A percentile compares a stretch with the other conserved stretches of the same genome.
Evolutionary conservation across 805 yeast species (phyloP).

Genomic region (Candida xiaguanensis): DNA sequence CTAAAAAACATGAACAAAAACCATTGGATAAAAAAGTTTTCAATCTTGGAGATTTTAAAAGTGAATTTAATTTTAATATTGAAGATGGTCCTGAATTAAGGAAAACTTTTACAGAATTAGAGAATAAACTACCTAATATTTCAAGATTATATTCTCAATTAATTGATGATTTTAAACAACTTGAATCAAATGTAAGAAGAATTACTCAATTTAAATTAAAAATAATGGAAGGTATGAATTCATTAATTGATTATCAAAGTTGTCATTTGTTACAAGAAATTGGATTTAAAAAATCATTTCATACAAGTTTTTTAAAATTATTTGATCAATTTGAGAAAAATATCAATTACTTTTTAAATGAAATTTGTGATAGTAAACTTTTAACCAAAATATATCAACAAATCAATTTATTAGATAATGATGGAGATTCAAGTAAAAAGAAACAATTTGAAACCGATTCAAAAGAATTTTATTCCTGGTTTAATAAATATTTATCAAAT

Average conservation of each 20-base stretch:
- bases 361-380: slow-evolving; percentile 25
- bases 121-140: slow-evolving; percentile 25
- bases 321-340: slow-evolving; percentile 33
- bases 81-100: slow-evolving; percentile 46
- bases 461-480: slow-evolving; percentile 42
- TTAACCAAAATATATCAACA: slow-evolving; percentile 24
- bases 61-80: slow-evolving; percentile 29
- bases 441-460: slow-evolving; percentile 38
- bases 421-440: slow-evolving; percentile 11
- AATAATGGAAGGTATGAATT: slow-evolving; percentile 21
- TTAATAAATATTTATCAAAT: slow-evolving; percentile 39
- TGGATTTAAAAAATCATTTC: slow-evolving; percentile 24
- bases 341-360: slow-evolving; percentile 22
- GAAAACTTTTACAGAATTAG: slow-evolving; percentile 27
- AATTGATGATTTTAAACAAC: slow-evolving; percentile 27
- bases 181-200: slow-evolving; percentile 25
- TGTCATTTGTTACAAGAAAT: slow-evolving; percentile 19
- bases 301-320: slow-evolving; percentile 18
- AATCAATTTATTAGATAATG: slow-evolving; percentile 3
- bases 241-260: slow-evolving; percentile 22
- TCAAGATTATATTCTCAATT: slow-evolving; percentile 20
- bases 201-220: slow-evolving; percentile 16
- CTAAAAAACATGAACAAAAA: slow-evolving; percentile 1
- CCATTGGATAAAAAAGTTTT: slow-evolving; percentile 7
- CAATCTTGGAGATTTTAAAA: slow-evolving; percentile 19